Evolutionary conservation across 108 stramenopile species (phyloP).

Genomic region (Discostella pseudostelligera): DNA sequence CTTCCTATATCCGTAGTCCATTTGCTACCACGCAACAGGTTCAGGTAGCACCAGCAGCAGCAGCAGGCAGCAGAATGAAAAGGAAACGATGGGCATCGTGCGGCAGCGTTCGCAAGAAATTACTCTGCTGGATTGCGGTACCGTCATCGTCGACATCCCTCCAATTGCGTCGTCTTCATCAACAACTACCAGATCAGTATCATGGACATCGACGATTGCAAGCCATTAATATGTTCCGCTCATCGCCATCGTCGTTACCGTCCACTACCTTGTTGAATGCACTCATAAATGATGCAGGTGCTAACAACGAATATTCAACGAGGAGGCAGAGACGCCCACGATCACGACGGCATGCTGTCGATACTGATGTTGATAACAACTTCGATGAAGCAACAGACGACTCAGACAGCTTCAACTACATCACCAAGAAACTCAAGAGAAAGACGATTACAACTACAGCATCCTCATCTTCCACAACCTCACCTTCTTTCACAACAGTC

Average conservation of each 20-base stretch:
- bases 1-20: too few species aligned
- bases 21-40: too few species aligned
- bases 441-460: neutral
- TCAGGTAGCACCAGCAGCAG: too few species aligned
- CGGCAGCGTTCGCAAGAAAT: too few species aligned
- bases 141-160: neutral
- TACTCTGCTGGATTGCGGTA: too few species aligned
- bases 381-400: neutral
- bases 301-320: too few species aligned
- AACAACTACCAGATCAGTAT: neutral
- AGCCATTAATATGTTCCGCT: neutral
- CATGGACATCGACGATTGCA: constrained; percentile 10
- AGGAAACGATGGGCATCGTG: too few species aligned
- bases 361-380: too few species aligned
- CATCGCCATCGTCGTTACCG: neutral
- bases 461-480: neutral
- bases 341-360: neutral
- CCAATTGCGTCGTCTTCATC: neutral
- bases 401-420: neutral
- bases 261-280: constrained; percentile 22
- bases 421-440: neutral
- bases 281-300: neutral
- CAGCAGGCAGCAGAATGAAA: too few species aligned
- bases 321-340: neutral
- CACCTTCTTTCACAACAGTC: neutral